Base-by-base conservation (phyloP, 495 filamentous ascomycete species). In the Aspergillus mulundensis region DNA sequence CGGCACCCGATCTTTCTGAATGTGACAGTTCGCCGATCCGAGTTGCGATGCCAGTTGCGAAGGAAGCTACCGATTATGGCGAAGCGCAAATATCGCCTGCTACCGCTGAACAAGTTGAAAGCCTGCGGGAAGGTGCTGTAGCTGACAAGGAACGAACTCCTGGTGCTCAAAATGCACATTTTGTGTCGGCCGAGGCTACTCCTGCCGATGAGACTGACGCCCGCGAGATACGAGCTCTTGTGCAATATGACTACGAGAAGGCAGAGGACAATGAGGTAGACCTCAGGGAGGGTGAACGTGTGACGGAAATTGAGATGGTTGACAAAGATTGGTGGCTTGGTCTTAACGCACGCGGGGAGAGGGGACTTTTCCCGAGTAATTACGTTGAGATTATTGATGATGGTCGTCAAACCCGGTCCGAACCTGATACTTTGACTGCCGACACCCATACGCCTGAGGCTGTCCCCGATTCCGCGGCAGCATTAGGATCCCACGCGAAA, bases 261-360 rank as follows among this genome's bases (percentile, higher is more conserved):
- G 91, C 89, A 3, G 94, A 99, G 70, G 90, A 95, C 53, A 99
- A 99, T 66, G 94, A 99, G 68, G 77, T 97, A 41, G 89, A 95
- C 54, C 78, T 99, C 4, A 78, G 77, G n/a, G 94, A 99, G 70
- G 91, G 91, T 16, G 90, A 96, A 53, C 83, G 85, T 61, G 86
- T 99, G 34, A 92, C 85, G n/a, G 85, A 96, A 58, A 95, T 99
- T 64, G 91, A 99, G 43, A 95, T 95, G 90, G 91, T 98, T 1
- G 95, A 98, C 59, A 74, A 81, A 44, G 93, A 97, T 66, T 99
- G 94, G 94, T 99, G 94, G 94, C 85, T 94, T 80, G 94, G 94
- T 11, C 84, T 84, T 53, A 97, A 97, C 68, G 64, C 73, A 6
- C 76, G 71, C 47, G 95, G 94, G 54, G 89, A 97, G 65, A 81